Conservation (phyloP, 2,329 filamentous ascomycete species). For the Arthroderma sp. region DNA sequence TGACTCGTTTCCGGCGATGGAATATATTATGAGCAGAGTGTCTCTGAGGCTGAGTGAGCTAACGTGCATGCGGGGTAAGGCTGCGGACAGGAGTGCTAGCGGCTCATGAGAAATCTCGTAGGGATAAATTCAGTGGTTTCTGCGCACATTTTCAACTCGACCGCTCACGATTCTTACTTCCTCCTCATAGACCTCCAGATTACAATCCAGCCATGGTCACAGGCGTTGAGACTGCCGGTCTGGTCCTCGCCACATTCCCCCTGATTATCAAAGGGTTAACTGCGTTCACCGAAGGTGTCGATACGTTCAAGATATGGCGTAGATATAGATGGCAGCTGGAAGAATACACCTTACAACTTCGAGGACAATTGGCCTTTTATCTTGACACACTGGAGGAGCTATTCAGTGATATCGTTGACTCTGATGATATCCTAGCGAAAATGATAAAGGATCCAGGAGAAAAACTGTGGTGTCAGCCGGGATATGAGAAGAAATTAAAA, state of each 20-base stretch:
- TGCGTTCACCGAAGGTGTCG: conserved; percentile 4
- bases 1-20: too few relatives aligned
- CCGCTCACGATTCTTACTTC: too few relatives aligned
- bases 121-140: too few relatives aligned
- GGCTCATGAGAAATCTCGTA: too few relatives aligned
- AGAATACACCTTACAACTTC: conserved; percentile 8
- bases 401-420: conserved; percentile 9
- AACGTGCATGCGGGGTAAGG: too few relatives aligned
- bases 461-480: neutral
- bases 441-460: conserved; percentile 10
- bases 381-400: conserved; percentile 11
- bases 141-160: too few relatives aligned
- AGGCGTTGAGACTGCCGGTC: conserved; percentile 10
- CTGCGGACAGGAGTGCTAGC: too few relatives aligned
- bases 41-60: too few relatives aligned
- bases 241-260: conserved; percentile 10
- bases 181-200: too few relatives aligned
- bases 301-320: conserved; percentile 1
- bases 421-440: conserved; percentile 9
- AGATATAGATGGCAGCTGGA: conserved; percentile 8
- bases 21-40: too few relatives aligned
- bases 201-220: conserved; percentile 1
- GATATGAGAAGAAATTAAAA: conserved; percentile 3
- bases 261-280: conserved; percentile 8
- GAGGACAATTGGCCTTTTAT: conserved; percentile 8